phyloP scores from a whole-genome alignment of 1,284 basidiomycete species.

The Cutaneotrichosporon sp. region DNA sequence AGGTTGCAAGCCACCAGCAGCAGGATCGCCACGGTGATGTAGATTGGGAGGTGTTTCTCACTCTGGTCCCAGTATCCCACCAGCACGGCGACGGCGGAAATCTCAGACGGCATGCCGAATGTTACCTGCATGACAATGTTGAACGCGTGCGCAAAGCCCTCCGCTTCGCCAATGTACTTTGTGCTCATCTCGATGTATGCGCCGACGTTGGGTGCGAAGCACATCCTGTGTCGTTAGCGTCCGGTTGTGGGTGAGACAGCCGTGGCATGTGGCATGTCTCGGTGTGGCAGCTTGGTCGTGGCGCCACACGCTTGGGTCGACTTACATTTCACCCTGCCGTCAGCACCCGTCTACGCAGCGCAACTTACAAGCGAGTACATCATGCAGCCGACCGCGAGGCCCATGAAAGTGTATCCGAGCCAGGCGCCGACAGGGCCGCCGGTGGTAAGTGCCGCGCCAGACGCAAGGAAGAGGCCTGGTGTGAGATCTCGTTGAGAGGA shows the following conservation, averaged over 20 bases:
- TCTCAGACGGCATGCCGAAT: slow-evolving; percentile 53
- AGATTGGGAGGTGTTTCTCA: slow-evolving; percentile 10
- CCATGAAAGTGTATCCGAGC: slow-evolving; percentile 26
- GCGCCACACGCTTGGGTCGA: background rate
- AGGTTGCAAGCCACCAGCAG: slow-evolving; percentile 8
- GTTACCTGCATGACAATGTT: slow-evolving; percentile 19
- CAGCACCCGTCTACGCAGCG: background rate
- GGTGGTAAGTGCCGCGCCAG: background rate
- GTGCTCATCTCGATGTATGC: slow-evolving; percentile 18
- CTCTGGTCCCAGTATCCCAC: slow-evolving; percentile 68
- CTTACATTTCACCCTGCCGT: slow-evolving; percentile 8
- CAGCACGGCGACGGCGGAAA: slow-evolving; percentile 68
- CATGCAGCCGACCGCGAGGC: slow-evolving; percentile 14
- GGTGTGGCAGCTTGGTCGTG: too few relatives aligned
- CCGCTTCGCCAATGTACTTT: slow-evolving; percentile 18
- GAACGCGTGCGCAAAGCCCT: slow-evolving; percentile 19
- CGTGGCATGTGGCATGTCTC: too few relatives aligned
- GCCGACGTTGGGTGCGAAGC: slow-evolving; percentile 18
- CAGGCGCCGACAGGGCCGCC: slow-evolving; percentile 5
- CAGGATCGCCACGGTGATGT: slow-evolving; percentile 14
- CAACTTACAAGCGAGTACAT: slow-evolving; percentile 12
- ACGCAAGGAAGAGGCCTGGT: background rate
- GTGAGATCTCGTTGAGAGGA: background rate
- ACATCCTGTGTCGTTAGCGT: slow-evolving; percentile 7
- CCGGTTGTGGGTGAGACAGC: too few relatives aligned